These are phyloP conservation scores for Aspergillus cejpii DNA, from an alignment of 2,329 filamentous ascomycete species.

Conservation along the genomic window DNA sequence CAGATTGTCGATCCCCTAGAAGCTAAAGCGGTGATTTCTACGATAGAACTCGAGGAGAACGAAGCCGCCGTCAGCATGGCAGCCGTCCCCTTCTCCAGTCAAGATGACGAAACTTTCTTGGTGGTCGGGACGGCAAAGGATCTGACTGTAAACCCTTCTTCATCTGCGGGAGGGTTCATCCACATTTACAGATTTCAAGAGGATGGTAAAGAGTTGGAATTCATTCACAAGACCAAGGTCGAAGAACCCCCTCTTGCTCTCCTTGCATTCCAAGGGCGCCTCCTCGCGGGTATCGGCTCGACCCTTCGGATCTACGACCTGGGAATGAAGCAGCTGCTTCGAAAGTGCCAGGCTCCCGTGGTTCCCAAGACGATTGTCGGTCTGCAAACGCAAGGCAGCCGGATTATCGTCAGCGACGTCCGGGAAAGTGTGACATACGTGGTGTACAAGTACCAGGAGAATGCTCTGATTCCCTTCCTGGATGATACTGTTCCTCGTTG, in stretches of 20 bases:
- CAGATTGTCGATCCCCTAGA: constrained; percentile 78
- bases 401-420: constrained; percentile 87
- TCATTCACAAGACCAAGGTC: constrained; percentile 93
- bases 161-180: constrained; percentile 72
- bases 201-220: constrained; percentile 79
- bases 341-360: constrained; percentile 79
- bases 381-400: constrained; percentile 80
- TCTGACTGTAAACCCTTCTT: constrained; percentile 69
- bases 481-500: constrained; percentile 86
- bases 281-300: constrained; percentile 78
- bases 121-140: constrained; percentile 92
- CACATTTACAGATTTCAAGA: constrained; percentile 88
- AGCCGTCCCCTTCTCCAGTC: constrained; percentile 76
- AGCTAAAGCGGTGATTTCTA: constrained; percentile 67
- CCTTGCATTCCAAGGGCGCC: constrained; percentile 81
- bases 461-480: constrained; percentile 84
- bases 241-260: constrained; percentile 86
- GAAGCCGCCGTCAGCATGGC: constrained; percentile 85
- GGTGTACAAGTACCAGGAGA: constrained; percentile 87
- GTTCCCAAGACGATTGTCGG: constrained; percentile 78
- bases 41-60: constrained; percentile 77
- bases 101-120: constrained; percentile 85
- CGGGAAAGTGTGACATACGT: constrained; percentile 87
- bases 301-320: constrained; percentile 84
- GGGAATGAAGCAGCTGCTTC: constrained; percentile 83